Evolutionary conservation across 2,329 filamentous ascomycete species (phyloP), one percentile per base, ranked within the genome.

Genomic region (Byssoonygena ceratinophila): DNA sequence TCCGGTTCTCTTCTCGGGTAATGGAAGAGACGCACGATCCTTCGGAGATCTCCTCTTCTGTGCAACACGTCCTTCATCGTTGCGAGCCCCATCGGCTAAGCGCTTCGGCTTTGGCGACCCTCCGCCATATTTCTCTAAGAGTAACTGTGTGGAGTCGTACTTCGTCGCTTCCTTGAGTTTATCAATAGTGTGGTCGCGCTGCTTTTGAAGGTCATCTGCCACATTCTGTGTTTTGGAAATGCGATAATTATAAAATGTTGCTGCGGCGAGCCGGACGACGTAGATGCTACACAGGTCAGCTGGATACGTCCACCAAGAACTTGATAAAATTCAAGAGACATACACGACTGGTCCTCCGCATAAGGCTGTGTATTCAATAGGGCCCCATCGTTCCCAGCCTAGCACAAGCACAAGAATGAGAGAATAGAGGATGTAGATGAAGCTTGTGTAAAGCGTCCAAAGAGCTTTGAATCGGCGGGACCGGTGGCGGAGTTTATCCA

Each of bases 81-180:
- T 32, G 31, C 44, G 11, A 56, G 52, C 55, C 64, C 64, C 53
- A 58, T 68, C 61, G 52, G 61, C 52, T 18, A 55, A 58, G 2
- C 60, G 55, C 14, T 58, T 40, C 20, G 22, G 57, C 36, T 68
- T 68, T 18, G 76, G 71, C 56, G 83, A 80, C 18, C 76, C 73
- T 8, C 81, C 85, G 32, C 89, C 90, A 66, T 98, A 98, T 63
- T 97, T 98, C 63, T 97, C 87, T 9, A 98, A 79, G 55, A 98
- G 71, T 65, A 96, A 82, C 63, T 94, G 81, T 1, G 92, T 98
- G 29, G 90, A 92, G 69, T 97, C 87, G 72, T 96, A 98, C 68
- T 87, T 95, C 31, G 92, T 98, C 23, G 90, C 90, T 54, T 85
- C 83, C 71, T 98, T 98, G 57, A 98, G 80, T 70, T 90, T 90